Evolutionary conservation across 768 basidiomycete species (phyloP).

Genomic region (Hygrophorus russula): DNA sequence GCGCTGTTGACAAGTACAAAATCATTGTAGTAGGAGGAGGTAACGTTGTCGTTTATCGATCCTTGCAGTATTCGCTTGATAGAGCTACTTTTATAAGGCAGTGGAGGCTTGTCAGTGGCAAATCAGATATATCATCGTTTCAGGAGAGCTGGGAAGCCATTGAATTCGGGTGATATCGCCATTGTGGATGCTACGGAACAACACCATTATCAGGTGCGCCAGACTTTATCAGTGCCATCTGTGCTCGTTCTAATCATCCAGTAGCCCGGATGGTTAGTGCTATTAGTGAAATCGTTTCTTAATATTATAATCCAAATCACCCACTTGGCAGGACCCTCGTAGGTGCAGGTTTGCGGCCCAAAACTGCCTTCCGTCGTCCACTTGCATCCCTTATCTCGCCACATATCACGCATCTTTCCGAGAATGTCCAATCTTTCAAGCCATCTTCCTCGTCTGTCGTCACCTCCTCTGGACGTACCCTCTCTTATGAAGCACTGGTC

Average conservation of each 20-base stretch:
- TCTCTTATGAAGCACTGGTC: conserved; percentile 79
- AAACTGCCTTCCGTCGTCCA: conserved; percentile 55
- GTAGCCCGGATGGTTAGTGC: conserved; percentile 78
- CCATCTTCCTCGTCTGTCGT: conserved; percentile 66
- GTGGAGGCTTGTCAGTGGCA: conserved; percentile 72
- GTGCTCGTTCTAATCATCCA: conserved; percentile 5
- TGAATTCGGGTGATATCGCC: conserved; percentile 70
- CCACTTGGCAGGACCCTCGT: conserved; percentile 66
- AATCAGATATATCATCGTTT: conserved; percentile 84
- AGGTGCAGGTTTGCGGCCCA: conserved; percentile 72
- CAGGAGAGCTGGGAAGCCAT: conserved; percentile 49
- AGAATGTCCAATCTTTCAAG: conserved; percentile 63
- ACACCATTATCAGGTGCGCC: conserved; percentile 73
- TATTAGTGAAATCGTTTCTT: not conserved
- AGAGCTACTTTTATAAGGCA: conserved; percentile 35
- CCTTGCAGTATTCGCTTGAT: not conserved
- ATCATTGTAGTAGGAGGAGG: conserved; percentile 85
- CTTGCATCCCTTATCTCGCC: conserved; percentile 63
- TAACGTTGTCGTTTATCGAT: conserved; percentile 20
- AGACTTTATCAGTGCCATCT: not conserved
- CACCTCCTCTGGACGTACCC: conserved; percentile 54
- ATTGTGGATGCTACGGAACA: conserved; percentile 74
- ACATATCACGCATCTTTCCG: conserved; percentile 59
- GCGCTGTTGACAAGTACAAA: conserved; percentile 43
- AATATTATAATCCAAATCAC: not conserved